Evolutionary conservation across 176 grass and related monocot genomes (phyloP).

Genomic region (Panicum miliaceum): DNA sequence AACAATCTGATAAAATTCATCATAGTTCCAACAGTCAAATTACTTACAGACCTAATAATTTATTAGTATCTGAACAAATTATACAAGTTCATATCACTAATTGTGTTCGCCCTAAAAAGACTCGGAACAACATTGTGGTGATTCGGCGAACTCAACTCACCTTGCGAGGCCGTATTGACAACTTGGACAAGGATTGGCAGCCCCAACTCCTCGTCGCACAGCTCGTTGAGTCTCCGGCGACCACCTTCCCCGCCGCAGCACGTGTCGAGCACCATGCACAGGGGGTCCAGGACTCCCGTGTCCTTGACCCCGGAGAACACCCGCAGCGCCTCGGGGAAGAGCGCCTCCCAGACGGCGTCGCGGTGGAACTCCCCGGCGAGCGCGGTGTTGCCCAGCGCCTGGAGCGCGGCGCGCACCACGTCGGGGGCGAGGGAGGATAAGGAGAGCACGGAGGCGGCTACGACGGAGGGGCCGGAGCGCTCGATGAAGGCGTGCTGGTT

Average conservation of each 20-base stretch:
- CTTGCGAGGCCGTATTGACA: slow-evolving; percentile 57
- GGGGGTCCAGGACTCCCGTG: slow-evolving; percentile 57
- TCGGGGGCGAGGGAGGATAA: slow-evolving; percentile 41
- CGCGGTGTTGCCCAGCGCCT: slow-evolving; percentile 73
- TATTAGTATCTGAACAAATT: not conserved
- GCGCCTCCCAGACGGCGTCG: slow-evolving; percentile 66
- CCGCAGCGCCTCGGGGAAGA: slow-evolving; percentile 63
- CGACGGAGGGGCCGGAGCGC: slow-evolving; percentile 42
- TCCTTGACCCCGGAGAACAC: slow-evolving; percentile 56
- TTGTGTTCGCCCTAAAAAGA: not conserved
- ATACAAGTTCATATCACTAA: not conserved
- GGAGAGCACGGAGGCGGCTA: slow-evolving; percentile 46
- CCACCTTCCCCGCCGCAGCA: slow-evolving; percentile 73
- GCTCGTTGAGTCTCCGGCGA: slow-evolving; percentile 55
- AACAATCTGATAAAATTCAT: not conserved
- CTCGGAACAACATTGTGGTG: not conserved
- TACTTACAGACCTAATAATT: not conserved
- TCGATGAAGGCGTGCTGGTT: slow-evolving; percentile 73
- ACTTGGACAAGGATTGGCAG: slow-evolving; percentile 59
- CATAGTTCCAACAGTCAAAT: not conserved
- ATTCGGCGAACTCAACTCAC: slow-evolving; percentile 33
- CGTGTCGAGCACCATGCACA: slow-evolving; percentile 92
- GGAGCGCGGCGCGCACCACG: slow-evolving; percentile 56
- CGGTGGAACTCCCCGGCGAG: slow-evolving; percentile 67
- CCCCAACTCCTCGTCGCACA: slow-evolving; percentile 53